A percentile compares a stretch with the other conserved stretches of the same genome.
These are phyloP conservation scores for Clathrospora elynae DNA, from an alignment of 2,329 filamentous ascomycete genomes.

Conservation along the genomic window DNA sequence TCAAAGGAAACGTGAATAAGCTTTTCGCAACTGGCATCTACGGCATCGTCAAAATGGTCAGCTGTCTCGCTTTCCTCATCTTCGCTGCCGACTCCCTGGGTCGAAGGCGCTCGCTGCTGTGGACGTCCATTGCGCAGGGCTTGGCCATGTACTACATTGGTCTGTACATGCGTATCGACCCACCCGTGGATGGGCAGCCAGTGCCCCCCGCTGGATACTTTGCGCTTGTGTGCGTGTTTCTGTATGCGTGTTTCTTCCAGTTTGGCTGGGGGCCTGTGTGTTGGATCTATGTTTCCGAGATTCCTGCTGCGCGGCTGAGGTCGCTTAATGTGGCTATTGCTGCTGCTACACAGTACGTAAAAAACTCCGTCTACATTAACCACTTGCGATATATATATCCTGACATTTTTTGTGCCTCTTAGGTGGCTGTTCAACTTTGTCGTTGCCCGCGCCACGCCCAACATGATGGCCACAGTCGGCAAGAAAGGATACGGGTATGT, in stretches of 20 bases:
- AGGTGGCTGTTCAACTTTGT: constrained; percentile 79
- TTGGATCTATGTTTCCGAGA: constrained; percentile 75
- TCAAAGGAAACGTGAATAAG: constrained; percentile 61
- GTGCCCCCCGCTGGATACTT: constrained; percentile 72
- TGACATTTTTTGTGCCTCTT: constrained; percentile 43
- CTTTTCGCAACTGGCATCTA: constrained; percentile 77
- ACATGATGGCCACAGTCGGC: constrained; percentile 66
- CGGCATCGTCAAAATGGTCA: constrained; percentile 70
- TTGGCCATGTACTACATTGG: constrained; percentile 71
- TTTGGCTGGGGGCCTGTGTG: constrained; percentile 69
- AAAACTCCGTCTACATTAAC: neutral
- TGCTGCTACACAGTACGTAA: constrained; percentile 52
- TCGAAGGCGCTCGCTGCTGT: constrained; percentile 65
- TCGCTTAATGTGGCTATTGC: constrained; percentile 71
- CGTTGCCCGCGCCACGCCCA: constrained; percentile 69
- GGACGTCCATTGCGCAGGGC: constrained; percentile 67
- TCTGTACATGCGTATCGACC: constrained; percentile 68
- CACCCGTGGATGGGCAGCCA: constrained; percentile 58
- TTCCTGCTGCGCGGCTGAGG: constrained; percentile 68
- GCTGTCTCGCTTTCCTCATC: constrained; percentile 67
- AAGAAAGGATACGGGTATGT: constrained; percentile 56
- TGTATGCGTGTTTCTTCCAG: constrained; percentile 70
- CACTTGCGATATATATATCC: neutral
- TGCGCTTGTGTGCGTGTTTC: constrained; percentile 72
- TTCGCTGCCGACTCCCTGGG: constrained; percentile 73